Conservation (phyloP, 352 stramenopile genomes). For the Phytophthora hibernalis region DNA sequence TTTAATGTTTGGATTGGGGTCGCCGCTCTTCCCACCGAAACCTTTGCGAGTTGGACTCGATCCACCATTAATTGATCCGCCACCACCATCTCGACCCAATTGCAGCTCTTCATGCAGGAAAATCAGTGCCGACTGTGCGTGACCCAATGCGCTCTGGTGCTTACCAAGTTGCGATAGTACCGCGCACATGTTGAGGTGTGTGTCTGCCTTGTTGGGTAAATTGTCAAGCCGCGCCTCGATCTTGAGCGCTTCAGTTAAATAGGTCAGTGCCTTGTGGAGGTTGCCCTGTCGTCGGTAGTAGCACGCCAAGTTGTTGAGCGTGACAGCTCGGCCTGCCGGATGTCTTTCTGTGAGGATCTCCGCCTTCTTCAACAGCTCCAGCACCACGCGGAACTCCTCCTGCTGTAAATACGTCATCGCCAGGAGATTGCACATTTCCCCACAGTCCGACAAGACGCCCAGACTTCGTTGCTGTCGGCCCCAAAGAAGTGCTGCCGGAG, state of each 20-base stretch:
- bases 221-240: conserved; percentile 90
- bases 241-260: conserved; percentile 93
- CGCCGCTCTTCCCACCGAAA: conserved; percentile 24
- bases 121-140: conserved; percentile 93
- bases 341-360: conserved; percentile 94
- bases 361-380: conserved; percentile 94
- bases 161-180: conserved; percentile 93
- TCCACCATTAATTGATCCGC: conserved; percentile 7
- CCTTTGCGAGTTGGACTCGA: conserved; percentile 25
- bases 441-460: conserved; percentile 90
- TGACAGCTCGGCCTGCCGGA: conserved; percentile 84
- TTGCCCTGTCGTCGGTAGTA: conserved; percentile 93
- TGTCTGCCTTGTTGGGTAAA: conserved; percentile 92
- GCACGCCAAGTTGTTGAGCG: conserved; percentile 95
- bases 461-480: conserved; percentile 91
- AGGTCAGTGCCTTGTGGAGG: conserved; percentile 91
- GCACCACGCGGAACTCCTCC: conserved; percentile 91
- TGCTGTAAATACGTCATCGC: conserved; percentile 97
- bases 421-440: conserved; percentile 96
- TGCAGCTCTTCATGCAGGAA: conserved; percentile 94
- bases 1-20: conserved; percentile 54
- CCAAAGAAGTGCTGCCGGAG: conserved; percentile 95
- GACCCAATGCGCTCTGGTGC: conserved; percentile 90
- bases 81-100: conserved; percentile 23
- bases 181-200: conserved; percentile 95